Base-by-base conservation (phyloP, 768 basidiomycete species). In the Boletus vermiculosoides region DNA sequence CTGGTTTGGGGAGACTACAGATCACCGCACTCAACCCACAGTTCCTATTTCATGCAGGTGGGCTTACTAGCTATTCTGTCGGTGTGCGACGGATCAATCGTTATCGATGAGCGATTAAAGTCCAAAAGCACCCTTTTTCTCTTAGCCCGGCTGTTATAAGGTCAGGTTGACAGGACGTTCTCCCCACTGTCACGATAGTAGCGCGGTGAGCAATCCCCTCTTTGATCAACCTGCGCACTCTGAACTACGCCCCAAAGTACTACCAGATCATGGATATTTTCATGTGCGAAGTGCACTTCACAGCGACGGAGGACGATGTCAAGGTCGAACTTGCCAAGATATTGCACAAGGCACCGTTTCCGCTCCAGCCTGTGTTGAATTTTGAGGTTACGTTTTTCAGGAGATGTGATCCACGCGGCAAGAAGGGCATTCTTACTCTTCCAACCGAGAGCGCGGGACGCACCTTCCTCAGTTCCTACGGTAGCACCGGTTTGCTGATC, bases 301-400 rank as follows among this genome's bases (percentile, higher is more conserved):
- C 73, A 40, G 74, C 68, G 1, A 58, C 39, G 1, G 64, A 59
- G 20, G 68, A 74, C 25, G 75, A 76, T 20, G 46, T 76, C 37
- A 70, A 69, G 41, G 25, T 71, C 11, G 69, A 65, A 20, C 67
- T 76, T 6, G 75, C 73, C 0, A 65, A 66, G 55, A 65, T 62
- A 30, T 47, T 76, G 16, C 75, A 76, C 56, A 72, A 66, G 10
- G 61, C 71, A 0, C 75, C 75, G 0, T 76, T 76, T 54, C 59
- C 68, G 7, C 54, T 55, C 4, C 25, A 63, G 2, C 61, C 65
- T 5, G 45, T 33, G 2, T 46, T 73, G n/a, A 77, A 76, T 31
- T 76, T 76, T 37, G 72, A 73, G 8, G 50, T 74, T 5, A n/a
- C 22, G 8, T 55, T 77, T 2, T 76, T 75, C 54, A 62, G 55